Conservation (phyloP, 2,329 filamentous ascomycete genomes). For the Ascochyta lentis region DNA sequence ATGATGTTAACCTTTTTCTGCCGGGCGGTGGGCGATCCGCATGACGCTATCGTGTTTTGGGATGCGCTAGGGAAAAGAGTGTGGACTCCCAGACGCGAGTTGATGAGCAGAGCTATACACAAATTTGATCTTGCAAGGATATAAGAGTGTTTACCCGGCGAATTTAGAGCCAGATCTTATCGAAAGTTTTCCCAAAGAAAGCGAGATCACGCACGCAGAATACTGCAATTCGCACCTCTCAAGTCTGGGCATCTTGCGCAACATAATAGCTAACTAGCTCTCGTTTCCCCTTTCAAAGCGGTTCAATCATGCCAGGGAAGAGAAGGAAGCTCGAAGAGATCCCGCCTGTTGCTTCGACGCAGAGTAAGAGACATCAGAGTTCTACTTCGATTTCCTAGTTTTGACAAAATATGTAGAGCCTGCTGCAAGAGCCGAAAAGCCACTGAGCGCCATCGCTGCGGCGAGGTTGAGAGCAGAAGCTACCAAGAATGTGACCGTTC, state of each 20-base stretch:
- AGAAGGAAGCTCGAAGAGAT: conserved; percentile 33
- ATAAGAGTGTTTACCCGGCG: too few relatives aligned
- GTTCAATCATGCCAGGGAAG: conserved; percentile 39
- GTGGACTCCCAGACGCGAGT: conserved; percentile 17
- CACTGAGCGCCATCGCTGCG: conserved; percentile 44
- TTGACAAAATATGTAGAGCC: conserved; percentile 16
- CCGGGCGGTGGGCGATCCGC: conserved; percentile 3
- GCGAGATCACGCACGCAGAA: too few relatives aligned
- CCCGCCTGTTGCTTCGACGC: not conserved
- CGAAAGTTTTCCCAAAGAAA: too few relatives aligned
- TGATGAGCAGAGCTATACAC: not conserved
- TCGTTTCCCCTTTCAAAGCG: too few relatives aligned
- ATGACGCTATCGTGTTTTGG: conserved; percentile 10
- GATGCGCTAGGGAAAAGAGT: conserved; percentile 25
- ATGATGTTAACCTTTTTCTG: conserved; percentile 43
- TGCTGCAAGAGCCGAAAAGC: conserved; percentile 21
- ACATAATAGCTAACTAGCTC: not conserved
- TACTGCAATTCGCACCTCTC: not conserved
- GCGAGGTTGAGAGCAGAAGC: conserved; percentile 38
- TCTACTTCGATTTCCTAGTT: not conserved
- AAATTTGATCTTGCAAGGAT: not conserved
- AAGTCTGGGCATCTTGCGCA: not conserved
- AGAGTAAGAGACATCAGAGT: conserved; percentile 16
- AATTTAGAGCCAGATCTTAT: not conserved
- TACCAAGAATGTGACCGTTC: conserved; percentile 14